Evolutionary conservation across 768 basidiomycete species (phyloP).

Genomic region (Coprinopsis strossmayeri): DNA sequence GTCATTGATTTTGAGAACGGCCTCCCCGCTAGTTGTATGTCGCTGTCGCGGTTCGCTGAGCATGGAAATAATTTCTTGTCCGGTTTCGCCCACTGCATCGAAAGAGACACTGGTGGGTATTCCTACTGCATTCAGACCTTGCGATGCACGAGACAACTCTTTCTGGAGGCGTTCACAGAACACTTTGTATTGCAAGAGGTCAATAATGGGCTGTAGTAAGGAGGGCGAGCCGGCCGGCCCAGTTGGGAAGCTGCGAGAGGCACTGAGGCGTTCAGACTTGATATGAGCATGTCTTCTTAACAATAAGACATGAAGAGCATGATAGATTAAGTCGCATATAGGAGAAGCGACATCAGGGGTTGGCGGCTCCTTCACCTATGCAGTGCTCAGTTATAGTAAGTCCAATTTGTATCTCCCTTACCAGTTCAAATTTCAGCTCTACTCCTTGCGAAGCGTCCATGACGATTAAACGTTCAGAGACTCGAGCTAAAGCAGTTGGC

Average conservation of each 20-base stretch:
- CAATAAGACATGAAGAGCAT: slow-evolving; percentile 56
- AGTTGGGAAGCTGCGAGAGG: slow-evolving; percentile 5
- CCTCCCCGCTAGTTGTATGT: slow-evolving; percentile 54
- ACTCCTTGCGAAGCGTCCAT: slow-evolving; percentile 70
- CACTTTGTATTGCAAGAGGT: slow-evolving; percentile 71
- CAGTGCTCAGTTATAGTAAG: background rate
- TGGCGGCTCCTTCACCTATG: slow-evolving; percentile 5
- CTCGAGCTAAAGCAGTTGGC: slow-evolving; percentile 69
- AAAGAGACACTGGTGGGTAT: slow-evolving; percentile 53
- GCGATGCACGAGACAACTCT: slow-evolving; percentile 47
- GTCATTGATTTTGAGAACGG: slow-evolving; percentile 62
- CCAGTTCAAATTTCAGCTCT: slow-evolving; percentile 70
- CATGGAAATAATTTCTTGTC: slow-evolving; percentile 48
- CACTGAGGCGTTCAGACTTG: slow-evolving; percentile 34
- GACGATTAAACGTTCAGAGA: slow-evolving; percentile 71
- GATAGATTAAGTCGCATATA: slow-evolving; percentile 65
- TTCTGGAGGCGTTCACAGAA: slow-evolving; percentile 59
- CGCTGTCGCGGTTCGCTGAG: slow-evolving; percentile 29
- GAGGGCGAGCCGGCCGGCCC: slow-evolving; percentile 24
- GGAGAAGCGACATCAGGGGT: background rate
- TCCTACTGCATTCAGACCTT: slow-evolving; percentile 45
- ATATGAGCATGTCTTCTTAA: slow-evolving; percentile 49
- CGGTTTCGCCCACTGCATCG: slow-evolving; percentile 61
- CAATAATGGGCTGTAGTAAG: slow-evolving; percentile 69
- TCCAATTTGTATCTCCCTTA: slow-evolving; percentile 23